phyloP scores from a whole-genome alignment of 768 basidiomycete genomes.

The Pleurotus tuber-regium region DNA sequence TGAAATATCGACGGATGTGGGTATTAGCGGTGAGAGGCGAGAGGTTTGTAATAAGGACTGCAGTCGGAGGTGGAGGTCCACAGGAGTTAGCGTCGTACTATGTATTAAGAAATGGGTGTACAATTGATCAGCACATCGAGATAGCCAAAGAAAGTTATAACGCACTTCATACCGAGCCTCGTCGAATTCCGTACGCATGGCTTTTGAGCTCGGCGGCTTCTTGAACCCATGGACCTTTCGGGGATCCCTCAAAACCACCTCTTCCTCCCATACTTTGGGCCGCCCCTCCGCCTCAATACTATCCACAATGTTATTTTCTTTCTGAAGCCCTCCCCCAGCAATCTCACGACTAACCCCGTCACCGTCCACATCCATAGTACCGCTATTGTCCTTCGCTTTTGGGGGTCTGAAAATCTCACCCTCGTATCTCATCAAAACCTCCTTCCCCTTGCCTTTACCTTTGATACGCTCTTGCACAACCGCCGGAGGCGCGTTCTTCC shows the following conservation, averaged over 20 bases:
- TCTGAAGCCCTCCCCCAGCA: slow-evolving; percentile 3
- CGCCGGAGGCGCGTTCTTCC: slow-evolving; percentile 26
- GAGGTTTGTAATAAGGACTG: slow-evolving; percentile 70
- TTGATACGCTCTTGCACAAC: slow-evolving; percentile 45
- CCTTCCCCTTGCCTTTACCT: slow-evolving; percentile 57
- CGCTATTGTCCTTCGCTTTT: slow-evolving; percentile 16
- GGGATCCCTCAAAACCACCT: slow-evolving; percentile 50
- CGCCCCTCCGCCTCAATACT: slow-evolving; percentile 1
- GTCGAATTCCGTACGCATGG: slow-evolving; percentile 34
- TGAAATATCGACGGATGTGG: slow-evolving; percentile 65
- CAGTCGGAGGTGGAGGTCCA: slow-evolving; percentile 69
- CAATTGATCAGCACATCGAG: slow-evolving; percentile 6
- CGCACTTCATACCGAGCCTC: slow-evolving; percentile 55
- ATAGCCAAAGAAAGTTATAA: slow-evolving; percentile 20
- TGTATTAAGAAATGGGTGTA: background rate
- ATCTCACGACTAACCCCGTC: slow-evolving; percentile 4
- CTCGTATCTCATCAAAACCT: slow-evolving; percentile 33
- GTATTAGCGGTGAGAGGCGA: slow-evolving; percentile 68
- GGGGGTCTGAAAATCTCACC: slow-evolving; percentile 50
- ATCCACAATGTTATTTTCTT: background rate
- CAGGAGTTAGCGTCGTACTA: slow-evolving; percentile 77
- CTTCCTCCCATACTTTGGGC: slow-evolving; percentile 27
- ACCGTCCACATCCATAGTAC: slow-evolving; percentile 1
- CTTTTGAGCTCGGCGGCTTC: slow-evolving; percentile 24
- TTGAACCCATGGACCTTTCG: slow-evolving; percentile 39